These are phyloP conservation scores for Talaromyces amestolkiae DNA, from an alignment of 2,329 filamentous ascomycete species.

Conservation along the genomic window DNA sequence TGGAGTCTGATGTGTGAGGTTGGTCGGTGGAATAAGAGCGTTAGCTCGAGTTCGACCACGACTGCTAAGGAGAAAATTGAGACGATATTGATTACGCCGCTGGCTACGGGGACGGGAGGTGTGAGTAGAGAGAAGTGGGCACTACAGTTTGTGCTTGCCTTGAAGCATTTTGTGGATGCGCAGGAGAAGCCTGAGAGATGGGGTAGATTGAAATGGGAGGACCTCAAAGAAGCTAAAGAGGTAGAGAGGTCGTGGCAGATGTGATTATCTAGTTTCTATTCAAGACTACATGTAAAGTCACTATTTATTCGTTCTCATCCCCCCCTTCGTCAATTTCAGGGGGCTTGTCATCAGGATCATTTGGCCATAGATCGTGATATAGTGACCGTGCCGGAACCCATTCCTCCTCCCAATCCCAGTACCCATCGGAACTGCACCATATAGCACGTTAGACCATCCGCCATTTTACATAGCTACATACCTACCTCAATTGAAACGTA, in stretches of 20 bases:
- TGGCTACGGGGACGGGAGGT: slow-evolving; percentile 50
- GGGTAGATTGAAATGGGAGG: slow-evolving; percentile 40
- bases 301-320: not conserved
- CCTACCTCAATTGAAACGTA: not conserved
- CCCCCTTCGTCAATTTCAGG: not conserved
- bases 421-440: not conserved
- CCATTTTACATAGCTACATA: not conserved
- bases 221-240: slow-evolving; percentile 28
- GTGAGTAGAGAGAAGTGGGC: slow-evolving; percentile 52
- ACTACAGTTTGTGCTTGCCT: slow-evolving; percentile 49
- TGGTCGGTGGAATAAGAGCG: slow-evolving; percentile 47
- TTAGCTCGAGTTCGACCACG: not conserved
- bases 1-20: slow-evolving; percentile 53
- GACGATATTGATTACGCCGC: slow-evolving; percentile 52
- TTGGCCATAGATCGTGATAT: not conserved
- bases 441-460: not conserved
- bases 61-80: slow-evolving; percentile 31
- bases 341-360: not conserved
- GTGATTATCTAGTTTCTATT: not conserved
- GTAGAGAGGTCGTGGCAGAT: slow-evolving; percentile 29
- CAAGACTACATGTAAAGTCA: not conserved
- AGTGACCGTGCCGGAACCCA: not conserved
- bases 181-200: slow-evolving; percentile 45
- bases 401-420: not conserved
- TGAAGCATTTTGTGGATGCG: slow-evolving; percentile 54